A percentile compares a stretch with the other conserved stretches of the same genome.
Evolutionary conservation across 2,329 filamentous ascomycete genomes (phyloP).

Genomic region (Neofusicoccum sp.): DNA sequence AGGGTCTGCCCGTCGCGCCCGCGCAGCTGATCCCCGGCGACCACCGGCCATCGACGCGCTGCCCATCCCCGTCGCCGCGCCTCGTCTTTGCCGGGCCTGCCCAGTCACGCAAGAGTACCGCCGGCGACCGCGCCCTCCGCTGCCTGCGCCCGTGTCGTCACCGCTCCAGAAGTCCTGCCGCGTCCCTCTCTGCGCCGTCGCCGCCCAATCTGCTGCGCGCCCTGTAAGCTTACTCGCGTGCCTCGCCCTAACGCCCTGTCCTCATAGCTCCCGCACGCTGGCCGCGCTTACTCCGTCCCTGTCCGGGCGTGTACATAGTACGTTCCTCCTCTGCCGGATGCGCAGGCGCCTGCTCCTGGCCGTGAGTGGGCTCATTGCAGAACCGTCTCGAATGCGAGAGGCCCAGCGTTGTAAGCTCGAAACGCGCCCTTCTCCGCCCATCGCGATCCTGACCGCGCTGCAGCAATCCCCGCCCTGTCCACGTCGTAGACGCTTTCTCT

Average conservation of each 20-base stretch:
- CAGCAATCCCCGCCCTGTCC: constrained; percentile 17
- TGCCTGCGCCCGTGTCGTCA: background rate
- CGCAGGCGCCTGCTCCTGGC: background rate
- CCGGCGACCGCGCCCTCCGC: background rate
- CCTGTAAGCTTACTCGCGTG: background rate
- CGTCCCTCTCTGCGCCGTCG: background rate
- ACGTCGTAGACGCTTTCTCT: background rate
- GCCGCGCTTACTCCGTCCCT: constrained; percentile 3
- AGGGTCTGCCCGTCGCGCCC: background rate
- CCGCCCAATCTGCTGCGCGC: background rate
- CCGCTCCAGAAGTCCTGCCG: background rate
- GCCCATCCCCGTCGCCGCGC: background rate
- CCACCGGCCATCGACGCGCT: background rate
- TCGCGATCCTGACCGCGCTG: background rate
- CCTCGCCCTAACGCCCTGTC: background rate
- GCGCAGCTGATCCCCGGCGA: background rate
- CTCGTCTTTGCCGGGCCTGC: background rate
- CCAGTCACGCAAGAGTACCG: background rate
- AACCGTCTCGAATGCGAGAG: too few species aligned
- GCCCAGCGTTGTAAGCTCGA: constrained; percentile 14
- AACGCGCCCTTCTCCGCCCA: background rate
- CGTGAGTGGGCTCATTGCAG: background rate
- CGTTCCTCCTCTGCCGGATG: background rate
- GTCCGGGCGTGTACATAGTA: too few species aligned
- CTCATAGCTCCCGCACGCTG: background rate